Evolutionary conservation across 768 basidiomycete species (phyloP).

Genomic region (Stropharia rugosoannulata): DNA sequence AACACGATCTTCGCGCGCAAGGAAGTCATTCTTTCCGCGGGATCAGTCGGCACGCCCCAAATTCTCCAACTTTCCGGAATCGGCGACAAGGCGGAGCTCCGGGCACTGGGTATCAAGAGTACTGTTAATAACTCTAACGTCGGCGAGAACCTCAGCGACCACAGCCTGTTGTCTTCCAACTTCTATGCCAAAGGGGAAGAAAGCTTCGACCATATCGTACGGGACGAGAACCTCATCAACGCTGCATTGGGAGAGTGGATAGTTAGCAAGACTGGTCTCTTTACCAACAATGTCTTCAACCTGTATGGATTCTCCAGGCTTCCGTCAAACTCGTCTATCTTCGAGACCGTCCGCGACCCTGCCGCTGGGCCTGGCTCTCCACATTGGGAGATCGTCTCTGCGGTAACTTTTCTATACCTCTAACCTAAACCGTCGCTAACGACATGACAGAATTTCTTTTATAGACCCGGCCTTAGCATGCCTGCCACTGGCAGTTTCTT

Average conservation of each 20-base stretch:
- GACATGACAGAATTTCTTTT: neutral
- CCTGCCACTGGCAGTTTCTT: constrained; percentile 27
- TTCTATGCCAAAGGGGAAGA: constrained; percentile 23
- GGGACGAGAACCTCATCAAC: constrained; percentile 15
- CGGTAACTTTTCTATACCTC: neutral
- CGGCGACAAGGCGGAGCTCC: constrained; percentile 34
- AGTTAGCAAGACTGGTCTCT: constrained; percentile 21
- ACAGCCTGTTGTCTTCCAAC: constrained; percentile 22
- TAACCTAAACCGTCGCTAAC: neutral
- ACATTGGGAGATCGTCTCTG: constrained; percentile 29
- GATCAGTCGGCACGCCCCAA: constrained; percentile 30
- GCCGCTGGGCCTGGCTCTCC: constrained; percentile 25
- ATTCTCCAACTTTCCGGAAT: constrained; percentile 41
- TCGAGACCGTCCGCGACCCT: constrained; percentile 25
- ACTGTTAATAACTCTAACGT: constrained; percentile 38
- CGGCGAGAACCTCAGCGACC: constrained; percentile 48
- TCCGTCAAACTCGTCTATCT: constrained; percentile 21
- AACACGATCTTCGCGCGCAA: constrained; percentile 17
- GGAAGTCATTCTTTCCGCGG: constrained; percentile 37
- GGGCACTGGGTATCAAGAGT: constrained; percentile 31
- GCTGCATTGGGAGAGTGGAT: constrained; percentile 25
- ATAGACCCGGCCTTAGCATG: constrained; percentile 6
- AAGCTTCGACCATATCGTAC: constrained; percentile 22
- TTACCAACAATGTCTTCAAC: constrained; percentile 26
- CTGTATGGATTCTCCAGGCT: constrained; percentile 29